phyloP scores from a whole-genome alignment of 306 rosid species.

The Gastrolobium villosum region DNA sequence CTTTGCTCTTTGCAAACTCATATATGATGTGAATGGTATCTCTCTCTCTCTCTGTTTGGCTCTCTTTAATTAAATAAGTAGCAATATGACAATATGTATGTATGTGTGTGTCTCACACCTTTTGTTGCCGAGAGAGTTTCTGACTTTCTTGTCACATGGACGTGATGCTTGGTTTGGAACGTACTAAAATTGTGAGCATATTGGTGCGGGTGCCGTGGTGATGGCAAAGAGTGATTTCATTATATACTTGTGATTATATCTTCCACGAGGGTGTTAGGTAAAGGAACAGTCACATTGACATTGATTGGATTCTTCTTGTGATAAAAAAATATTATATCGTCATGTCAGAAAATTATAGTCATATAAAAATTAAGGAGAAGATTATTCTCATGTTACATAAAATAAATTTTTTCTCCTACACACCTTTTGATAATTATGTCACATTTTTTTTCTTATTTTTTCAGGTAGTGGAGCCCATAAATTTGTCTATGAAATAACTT shows the following conservation, averaged over 20 bases:
- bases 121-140: slow-evolving; percentile 15
- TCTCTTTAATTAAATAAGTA: background rate
- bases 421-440: too few species aligned
- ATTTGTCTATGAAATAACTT: too few species aligned
- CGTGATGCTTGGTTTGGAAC: slow-evolving; percentile 29
- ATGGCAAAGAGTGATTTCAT: slow-evolving; percentile 24
- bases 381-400: too few species aligned
- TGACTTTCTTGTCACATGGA: slow-evolving; percentile 39
- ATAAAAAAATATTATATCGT: too few species aligned
- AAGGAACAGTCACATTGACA: slow-evolving; percentile 46
- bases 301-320: slow-evolving; percentile 44
- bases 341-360: too few species aligned
- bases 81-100: slow-evolving; percentile 1
- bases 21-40: slow-evolving; percentile 40
- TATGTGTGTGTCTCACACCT: slow-evolving; percentile 1
- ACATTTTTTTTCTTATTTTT: too few species aligned
- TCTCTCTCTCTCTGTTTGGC: background rate
- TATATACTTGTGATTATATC: background rate
- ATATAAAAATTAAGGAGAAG: too few species aligned
- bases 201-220: slow-evolving; percentile 5
- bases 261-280: slow-evolving; percentile 44
- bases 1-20: slow-evolving; percentile 9
- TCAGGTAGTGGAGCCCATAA: too few species aligned
- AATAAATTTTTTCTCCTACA: too few species aligned
- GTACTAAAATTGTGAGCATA: background rate